Conservation (phyloP, 2,329 filamentous ascomycete genomes). For the Aspergillus luchuensis region DNA sequence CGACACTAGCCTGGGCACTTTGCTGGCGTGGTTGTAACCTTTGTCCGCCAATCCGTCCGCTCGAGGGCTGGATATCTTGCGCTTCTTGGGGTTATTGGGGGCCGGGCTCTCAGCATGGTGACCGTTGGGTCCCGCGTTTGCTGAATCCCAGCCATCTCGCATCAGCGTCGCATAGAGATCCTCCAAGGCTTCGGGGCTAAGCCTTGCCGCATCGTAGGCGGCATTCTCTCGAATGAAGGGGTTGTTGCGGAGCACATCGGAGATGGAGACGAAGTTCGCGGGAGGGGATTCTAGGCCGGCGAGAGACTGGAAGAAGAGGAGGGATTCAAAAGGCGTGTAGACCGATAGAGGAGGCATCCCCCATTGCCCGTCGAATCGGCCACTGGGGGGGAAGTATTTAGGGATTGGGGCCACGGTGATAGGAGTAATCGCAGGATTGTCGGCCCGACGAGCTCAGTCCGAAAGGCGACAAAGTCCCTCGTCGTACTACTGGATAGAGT, state of each 20-base stretch:
- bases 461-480: slow-evolving; percentile 6
- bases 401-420: slow-evolving; percentile 43
- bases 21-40: slow-evolving; percentile 64
- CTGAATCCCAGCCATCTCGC: slow-evolving; percentile 67
- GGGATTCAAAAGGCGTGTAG: slow-evolving; percentile 83
- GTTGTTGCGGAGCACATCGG: slow-evolving; percentile 73
- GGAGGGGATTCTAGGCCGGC: slow-evolving; percentile 67
- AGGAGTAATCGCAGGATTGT: slow-evolving; percentile 15
- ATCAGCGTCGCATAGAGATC: slow-evolving; percentile 76
- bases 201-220: slow-evolving; percentile 70
- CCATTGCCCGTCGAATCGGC: slow-evolving; percentile 45
- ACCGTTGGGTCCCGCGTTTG: slow-evolving; percentile 30
- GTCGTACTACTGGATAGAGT: slow-evolving; percentile 5
- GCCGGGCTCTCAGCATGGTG: slow-evolving; percentile 28
- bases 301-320: slow-evolving; percentile 81
- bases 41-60: slow-evolving; percentile 65
- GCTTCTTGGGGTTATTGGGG: slow-evolving; percentile 65
- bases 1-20: slow-evolving; percentile 70
- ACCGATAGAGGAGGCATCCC: slow-evolving; percentile 63
- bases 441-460: slow-evolving; percentile 12
- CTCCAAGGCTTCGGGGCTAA: slow-evolving; percentile 77
- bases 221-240: slow-evolving; percentile 69
- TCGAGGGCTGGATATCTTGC: slow-evolving; percentile 69
- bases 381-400: slow-evolving; percentile 36
- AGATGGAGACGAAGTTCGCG: slow-evolving; percentile 70